These are phyloP conservation scores for Blumeria graminis DNA, from an alignment of 2,329 filamentous ascomycete species.

Conservation along the genomic window DNA sequence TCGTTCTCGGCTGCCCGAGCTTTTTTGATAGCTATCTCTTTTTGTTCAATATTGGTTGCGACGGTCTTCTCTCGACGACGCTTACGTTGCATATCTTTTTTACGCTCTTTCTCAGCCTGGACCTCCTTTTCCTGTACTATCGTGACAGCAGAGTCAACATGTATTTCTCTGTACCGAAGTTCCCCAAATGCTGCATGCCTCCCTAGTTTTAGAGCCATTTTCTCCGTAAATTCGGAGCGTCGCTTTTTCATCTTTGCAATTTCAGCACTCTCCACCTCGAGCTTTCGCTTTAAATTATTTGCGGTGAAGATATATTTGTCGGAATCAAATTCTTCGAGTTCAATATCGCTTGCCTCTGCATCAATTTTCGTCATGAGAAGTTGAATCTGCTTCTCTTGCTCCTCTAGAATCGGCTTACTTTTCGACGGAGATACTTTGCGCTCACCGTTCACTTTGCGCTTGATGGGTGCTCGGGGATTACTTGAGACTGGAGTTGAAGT, in stretches of 20 bases:
- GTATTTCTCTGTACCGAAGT: constrained; percentile 48
- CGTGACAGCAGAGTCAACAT: constrained; percentile 59
- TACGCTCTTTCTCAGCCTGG: constrained; percentile 89
- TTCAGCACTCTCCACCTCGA: constrained; percentile 41
- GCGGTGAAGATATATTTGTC: constrained; percentile 29
- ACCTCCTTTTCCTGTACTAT: constrained; percentile 80
- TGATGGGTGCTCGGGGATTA: constrained; percentile 19
- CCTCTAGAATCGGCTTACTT: constrained; percentile 25
- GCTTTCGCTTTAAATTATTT: constrained; percentile 38
- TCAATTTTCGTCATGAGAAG: constrained; percentile 36
- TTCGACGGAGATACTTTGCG: constrained; percentile 26
- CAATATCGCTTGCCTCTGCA: constrained; percentile 30
- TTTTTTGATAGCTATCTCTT: constrained; percentile 57
- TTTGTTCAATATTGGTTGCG: constrained; percentile 75
- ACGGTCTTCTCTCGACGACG: constrained; percentile 87
- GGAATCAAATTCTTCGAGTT: constrained; percentile 24
- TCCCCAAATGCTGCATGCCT: constrained; percentile 48
- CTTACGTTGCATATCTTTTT: constrained; percentile 99
- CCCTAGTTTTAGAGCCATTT: constrained; percentile 35
- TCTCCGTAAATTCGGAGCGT: constrained; percentile 32
- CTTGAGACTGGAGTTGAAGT: constrained; percentile 16
- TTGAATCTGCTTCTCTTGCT: constrained; percentile 47
- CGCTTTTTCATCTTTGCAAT: constrained; percentile 36
- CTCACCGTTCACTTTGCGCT: constrained; percentile 20
- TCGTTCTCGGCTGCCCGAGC: constrained; percentile 62